Conservation (phyloP, 2,329 filamentous ascomycete species). For the Sarocladiaceae sp. region DNA sequence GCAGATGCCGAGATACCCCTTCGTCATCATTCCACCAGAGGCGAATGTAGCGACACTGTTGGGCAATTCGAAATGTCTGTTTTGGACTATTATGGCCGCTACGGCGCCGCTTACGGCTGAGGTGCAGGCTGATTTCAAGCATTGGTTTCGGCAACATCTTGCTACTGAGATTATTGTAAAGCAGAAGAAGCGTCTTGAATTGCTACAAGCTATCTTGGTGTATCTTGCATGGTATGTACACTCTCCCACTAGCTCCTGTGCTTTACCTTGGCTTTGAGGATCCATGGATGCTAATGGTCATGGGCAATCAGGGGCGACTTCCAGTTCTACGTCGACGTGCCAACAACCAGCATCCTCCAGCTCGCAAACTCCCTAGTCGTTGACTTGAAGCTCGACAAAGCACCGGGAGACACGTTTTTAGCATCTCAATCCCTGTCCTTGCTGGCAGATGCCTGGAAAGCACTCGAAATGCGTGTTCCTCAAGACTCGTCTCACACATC, state of each 20-base stretch:
- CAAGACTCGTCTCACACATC: slow-evolving; percentile 21
- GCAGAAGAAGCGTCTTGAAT: slow-evolving; percentile 29
- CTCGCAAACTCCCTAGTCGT: slow-evolving; percentile 32
- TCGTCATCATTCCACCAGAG: slow-evolving; percentile 26
- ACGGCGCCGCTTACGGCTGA: slow-evolving; percentile 26
- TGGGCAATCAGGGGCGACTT: slow-evolving; percentile 23
- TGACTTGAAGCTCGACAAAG: slow-evolving; percentile 32
- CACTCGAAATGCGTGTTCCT: slow-evolving; percentile 15
- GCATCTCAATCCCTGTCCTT: slow-evolving; percentile 23
- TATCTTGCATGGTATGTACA: slow-evolving; percentile 28
- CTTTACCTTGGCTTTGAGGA: too few species aligned
- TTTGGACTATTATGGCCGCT: slow-evolving; percentile 32
- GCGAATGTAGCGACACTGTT: slow-evolving; percentile 26
- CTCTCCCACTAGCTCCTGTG: slow-evolving; percentile 15
- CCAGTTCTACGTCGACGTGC: slow-evolving; percentile 31
- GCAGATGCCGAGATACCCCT: slow-evolving; percentile 32
- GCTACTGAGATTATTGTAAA: slow-evolving; percentile 32
- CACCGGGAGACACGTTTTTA: slow-evolving; percentile 17
- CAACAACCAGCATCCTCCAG: slow-evolving; percentile 33
- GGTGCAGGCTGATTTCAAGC: slow-evolving; percentile 26
- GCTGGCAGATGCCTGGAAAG: slow-evolving; percentile 27
- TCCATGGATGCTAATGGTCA: background rate
- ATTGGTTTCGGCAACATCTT: slow-evolving; percentile 32
- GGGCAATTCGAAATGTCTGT: slow-evolving; percentile 27
- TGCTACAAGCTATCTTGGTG: slow-evolving; percentile 34